Conservation (phyloP, 164 flowering plant genomes). For the Stephania yunnanensis region DNA sequence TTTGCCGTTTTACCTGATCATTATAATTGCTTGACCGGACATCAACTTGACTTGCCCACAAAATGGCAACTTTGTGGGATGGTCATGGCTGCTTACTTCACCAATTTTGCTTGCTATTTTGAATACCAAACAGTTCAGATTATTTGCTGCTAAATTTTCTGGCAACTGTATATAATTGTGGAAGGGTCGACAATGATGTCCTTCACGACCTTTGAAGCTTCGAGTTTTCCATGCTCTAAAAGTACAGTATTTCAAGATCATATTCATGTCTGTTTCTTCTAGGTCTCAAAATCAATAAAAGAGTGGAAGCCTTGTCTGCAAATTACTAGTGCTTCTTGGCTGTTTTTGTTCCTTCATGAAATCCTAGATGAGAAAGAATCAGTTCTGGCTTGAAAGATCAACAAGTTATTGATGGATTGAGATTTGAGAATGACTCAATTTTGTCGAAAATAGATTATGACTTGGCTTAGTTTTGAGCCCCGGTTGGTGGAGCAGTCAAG, state of each 20-base stretch:
- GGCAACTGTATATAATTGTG: neutral
- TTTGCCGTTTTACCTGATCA: neutral
- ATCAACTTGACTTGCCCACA: neutral
- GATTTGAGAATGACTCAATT: neutral
- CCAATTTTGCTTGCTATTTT: neutral
- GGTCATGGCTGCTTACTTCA: neutral
- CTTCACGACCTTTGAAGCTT: neutral
- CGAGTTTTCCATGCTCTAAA: neutral
- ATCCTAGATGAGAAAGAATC: too few species aligned
- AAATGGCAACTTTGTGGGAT: neutral
- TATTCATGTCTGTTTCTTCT: neutral
- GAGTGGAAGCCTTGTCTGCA: too few species aligned
- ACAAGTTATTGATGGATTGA: neutral
- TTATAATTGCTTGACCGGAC: neutral
- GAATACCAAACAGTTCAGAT: neutral
- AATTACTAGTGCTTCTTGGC: too few species aligned
- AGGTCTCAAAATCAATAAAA: too few species aligned
- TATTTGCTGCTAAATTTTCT: neutral
- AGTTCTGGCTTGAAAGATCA: too few species aligned
- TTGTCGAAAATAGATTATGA: neutral
- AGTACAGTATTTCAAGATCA: neutral
- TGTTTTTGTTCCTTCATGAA: too few species aligned
- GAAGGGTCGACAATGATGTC: neutral
- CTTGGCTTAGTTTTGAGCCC: neutral
- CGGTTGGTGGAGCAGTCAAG: conserved; percentile 1